A percentile compares a stretch with the other conserved stretches of the same genome.
Conservation (phyloP, 768 basidiomycete species). For the Pholiota conissans region DNA sequence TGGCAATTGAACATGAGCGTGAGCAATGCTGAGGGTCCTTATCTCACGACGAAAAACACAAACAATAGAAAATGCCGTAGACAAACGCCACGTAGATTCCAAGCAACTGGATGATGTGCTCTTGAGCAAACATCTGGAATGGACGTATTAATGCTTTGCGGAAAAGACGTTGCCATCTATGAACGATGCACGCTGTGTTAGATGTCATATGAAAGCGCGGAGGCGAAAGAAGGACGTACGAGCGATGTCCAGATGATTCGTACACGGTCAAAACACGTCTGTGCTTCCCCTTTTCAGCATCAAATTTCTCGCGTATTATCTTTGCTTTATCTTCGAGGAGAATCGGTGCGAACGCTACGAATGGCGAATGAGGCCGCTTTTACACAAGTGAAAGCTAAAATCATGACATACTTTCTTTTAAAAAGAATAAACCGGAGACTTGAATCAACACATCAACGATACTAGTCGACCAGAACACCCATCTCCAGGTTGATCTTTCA, state of each 20-base stretch:
- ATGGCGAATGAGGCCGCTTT: too few species aligned
- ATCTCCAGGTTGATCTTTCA: conserved; percentile 65
- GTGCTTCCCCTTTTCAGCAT: conserved; percentile 33
- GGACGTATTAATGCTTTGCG: conserved; percentile 61
- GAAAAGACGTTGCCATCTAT: conserved; percentile 57
- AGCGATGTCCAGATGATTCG: conserved; percentile 39
- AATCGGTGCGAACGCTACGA: neutral
- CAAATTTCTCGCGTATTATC: neutral
- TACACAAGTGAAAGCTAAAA: neutral
- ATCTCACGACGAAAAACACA: too few species aligned
- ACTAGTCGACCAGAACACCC: conserved; percentile 75
- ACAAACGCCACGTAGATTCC: conserved; percentile 70
- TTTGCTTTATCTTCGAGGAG: neutral
- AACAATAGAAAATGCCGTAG: conserved; percentile 63
- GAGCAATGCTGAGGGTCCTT: too few species aligned
- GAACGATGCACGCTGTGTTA: too few species aligned
- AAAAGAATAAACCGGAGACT: conserved; percentile 50
- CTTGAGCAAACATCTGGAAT: conserved; percentile 56
- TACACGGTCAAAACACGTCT: conserved; percentile 48
- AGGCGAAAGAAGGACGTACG: conserved; percentile 34
- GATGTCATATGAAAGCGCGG: too few species aligned
- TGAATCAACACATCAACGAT: conserved; percentile 59
- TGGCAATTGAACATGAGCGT: conserved; percentile 22
- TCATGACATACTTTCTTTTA: conserved; percentile 58
- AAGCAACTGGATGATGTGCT: conserved; percentile 69